These are phyloP conservation scores for Quercus phellos DNA, from an alignment of 331 rosid species.

Conservation along the genomic window DNA sequence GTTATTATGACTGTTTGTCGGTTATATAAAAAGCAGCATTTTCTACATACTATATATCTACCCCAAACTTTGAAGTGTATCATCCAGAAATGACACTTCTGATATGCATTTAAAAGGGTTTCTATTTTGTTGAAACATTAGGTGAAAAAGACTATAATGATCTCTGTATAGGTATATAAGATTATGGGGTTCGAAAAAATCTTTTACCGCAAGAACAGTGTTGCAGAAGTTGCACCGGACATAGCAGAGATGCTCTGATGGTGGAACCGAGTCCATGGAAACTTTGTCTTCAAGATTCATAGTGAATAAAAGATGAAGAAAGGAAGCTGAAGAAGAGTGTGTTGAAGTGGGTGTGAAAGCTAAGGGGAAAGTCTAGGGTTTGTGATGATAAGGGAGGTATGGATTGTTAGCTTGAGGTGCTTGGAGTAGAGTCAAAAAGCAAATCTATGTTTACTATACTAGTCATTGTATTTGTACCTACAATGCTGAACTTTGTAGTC, in stretches of 20 bases:
- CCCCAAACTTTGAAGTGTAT: background rate
- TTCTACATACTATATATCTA: background rate
- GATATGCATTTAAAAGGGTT: background rate
- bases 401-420: background rate
- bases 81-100: background rate
- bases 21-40: background rate
- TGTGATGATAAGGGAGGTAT: background rate
- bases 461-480: conserved; percentile 17
- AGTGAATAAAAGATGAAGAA: background rate
- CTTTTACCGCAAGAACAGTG: conserved; percentile 85
- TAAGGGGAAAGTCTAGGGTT: conserved; percentile 1
- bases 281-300: conserved; percentile 70
- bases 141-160: background rate
- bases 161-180: background rate
- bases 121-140: background rate
- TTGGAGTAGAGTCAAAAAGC: conserved; percentile 28
- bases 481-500: conserved; percentile 42
- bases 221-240: conserved; percentile 96
- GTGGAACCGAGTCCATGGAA: conserved; percentile 62
- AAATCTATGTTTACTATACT: conserved; percentile 37
- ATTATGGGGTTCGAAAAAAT: background rate
- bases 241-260: conserved; percentile 88
- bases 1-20: background rate
- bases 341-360: background rate
- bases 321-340: background rate